These are phyloP conservation scores for Auricularia cornea DNA, from an alignment of 768 basidiomycete genomes.

Conservation along the genomic window DNA sequence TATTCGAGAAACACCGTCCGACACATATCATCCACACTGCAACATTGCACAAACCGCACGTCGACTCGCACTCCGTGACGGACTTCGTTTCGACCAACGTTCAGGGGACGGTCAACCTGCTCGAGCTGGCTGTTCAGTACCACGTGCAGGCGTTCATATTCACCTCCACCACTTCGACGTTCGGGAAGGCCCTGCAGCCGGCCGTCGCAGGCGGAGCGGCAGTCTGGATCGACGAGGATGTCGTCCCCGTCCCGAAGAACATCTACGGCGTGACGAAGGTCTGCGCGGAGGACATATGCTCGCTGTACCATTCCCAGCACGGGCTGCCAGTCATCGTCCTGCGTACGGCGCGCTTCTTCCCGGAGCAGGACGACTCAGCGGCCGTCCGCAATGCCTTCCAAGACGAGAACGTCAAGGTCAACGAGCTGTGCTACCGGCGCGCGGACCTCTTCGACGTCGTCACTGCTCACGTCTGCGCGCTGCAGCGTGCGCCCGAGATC, in stretches of 20 bases:
- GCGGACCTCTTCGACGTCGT: neutral
- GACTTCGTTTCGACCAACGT: neutral
- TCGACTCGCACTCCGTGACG: neutral
- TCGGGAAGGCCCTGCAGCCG: neutral
- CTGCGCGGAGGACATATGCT: neutral
- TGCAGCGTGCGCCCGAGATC: neutral
- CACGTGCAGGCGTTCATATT: neutral
- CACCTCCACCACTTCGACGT: neutral
- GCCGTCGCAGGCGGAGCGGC: neutral
- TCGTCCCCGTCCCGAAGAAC: neutral
- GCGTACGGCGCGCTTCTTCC: neutral
- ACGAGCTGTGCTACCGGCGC: neutral
- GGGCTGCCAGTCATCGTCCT: neutral
- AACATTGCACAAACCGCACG: neutral
- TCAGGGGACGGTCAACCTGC: neutral
- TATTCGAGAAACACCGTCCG: neutral
- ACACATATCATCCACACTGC: neutral
- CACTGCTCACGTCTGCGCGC: neutral
- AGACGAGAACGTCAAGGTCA: neutral
- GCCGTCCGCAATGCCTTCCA: neutral
- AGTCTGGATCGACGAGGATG: neutral
- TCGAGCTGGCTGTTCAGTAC: neutral
- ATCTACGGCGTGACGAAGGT: conserved; percentile 1
- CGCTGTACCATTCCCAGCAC: neutral
- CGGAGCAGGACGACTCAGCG: neutral